A percentile compares a stretch with the other conserved stretches of the same genome.
Conservation (phyloP, 1,139 yeast genomes). For the Suhomyces choctaworum region DNA sequence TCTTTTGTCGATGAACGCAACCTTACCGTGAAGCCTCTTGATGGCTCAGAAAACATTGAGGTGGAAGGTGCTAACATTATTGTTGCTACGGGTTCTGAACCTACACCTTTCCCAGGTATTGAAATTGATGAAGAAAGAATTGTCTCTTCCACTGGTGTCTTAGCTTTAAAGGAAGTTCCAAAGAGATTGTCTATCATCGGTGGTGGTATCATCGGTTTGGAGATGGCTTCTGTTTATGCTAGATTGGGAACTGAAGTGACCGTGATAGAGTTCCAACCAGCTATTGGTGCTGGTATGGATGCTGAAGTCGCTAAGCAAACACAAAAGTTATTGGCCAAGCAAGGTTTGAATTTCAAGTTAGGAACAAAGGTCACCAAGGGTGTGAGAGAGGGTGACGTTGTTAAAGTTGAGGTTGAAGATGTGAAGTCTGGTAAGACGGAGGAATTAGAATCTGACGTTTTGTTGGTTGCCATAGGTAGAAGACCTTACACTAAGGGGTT, state of each 20-base stretch:
- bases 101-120: slow-evolving; percentile 98
- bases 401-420: slow-evolving; percentile 84
- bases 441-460: slow-evolving; percentile 82
- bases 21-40: slow-evolving; percentile 80
- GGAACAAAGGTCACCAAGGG: slow-evolving; percentile 91
- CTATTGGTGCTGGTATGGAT: slow-evolving; percentile 97
- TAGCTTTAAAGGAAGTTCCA: slow-evolving; percentile 83
- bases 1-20: slow-evolving; percentile 81
- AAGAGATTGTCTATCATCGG: slow-evolving; percentile 92
- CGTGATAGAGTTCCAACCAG: slow-evolving; percentile 83
- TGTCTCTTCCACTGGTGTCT: slow-evolving; percentile 92
- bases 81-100: slow-evolving; percentile 98
- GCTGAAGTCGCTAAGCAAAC: slow-evolving; percentile 87
- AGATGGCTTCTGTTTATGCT: slow-evolving; percentile 98
- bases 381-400: slow-evolving; percentile 82
- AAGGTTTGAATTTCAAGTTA: slow-evolving; percentile 90
- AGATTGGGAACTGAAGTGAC: slow-evolving; percentile 96
- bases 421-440: slow-evolving; percentile 84
- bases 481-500: slow-evolving; percentile 94
- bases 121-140: slow-evolving; percentile 96
- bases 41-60: slow-evolving; percentile 65
- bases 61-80: slow-evolving; percentile 84
- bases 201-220: slow-evolving; percentile 99
- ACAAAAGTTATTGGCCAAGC: slow-evolving; percentile 88
- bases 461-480: slow-evolving; percentile 97